A percentile compares a stretch with the other conserved stretches of the same genome.
Conservation (phyloP, 1,284 basidiomycete genomes). For the Trametes pubescens region DNA sequence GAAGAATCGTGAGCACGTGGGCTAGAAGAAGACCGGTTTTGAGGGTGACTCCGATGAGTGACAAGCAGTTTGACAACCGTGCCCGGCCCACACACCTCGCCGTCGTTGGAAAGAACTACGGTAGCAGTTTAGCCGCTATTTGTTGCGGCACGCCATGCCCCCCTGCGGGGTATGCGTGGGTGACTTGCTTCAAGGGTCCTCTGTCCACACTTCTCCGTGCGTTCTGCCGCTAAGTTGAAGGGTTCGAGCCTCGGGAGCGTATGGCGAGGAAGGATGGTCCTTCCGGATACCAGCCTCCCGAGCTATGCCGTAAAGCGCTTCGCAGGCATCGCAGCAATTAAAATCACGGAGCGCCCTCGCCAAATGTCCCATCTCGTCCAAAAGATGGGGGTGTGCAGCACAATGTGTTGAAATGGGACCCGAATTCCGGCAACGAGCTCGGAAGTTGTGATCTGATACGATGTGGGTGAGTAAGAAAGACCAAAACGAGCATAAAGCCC, state of each 20-base stretch:
- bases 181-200: neutral
- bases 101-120: slow-evolving; percentile 13
- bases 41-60: slow-evolving; percentile 12
- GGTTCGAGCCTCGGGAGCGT: neutral
- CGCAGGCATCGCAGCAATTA: neutral
- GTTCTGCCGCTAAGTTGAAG: neutral
- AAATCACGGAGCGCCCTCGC: slow-evolving; percentile 3
- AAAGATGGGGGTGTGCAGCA: neutral
- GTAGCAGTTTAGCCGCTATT: slow-evolving; percentile 6
- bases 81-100: slow-evolving; percentile 13
- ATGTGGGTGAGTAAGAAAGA: slow-evolving; percentile 3
- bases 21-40: slow-evolving; percentile 10
- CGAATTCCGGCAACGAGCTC: neutral
- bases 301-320: slow-evolving; percentile 13
- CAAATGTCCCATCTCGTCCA: neutral
- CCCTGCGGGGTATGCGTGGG: neutral
- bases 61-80: slow-evolving; percentile 5
- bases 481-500: neutral
- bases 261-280: neutral
- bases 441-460: neutral
- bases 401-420: neutral
- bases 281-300: slow-evolving; percentile 1
- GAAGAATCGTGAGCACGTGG: slow-evolving; percentile 14
- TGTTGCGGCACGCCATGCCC: neutral
- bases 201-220: neutral